These are phyloP conservation scores for Withania somnifera DNA, from an alignment of 305 asterid genomes.

Conservation along the genomic window DNA sequence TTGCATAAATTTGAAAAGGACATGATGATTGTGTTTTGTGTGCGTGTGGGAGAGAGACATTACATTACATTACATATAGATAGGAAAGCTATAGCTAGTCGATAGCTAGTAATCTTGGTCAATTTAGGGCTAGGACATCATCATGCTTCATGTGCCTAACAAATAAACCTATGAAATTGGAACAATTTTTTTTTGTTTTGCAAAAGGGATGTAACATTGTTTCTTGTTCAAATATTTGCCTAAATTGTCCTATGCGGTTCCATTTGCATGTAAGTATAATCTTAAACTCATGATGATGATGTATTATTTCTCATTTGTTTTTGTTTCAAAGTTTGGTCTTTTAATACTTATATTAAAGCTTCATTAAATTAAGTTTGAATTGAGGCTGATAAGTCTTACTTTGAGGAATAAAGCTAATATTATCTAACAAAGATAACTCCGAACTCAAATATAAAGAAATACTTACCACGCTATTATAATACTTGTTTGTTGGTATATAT, in stretches of 20 bases:
- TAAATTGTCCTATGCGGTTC: background rate
- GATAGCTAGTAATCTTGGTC: background rate
- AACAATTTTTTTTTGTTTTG: background rate
- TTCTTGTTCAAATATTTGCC: background rate
- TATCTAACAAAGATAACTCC: too few species aligned
- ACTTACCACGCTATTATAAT: too few species aligned
- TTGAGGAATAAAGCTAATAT: too few species aligned
- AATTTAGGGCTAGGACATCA: background rate
- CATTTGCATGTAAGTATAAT: background rate
- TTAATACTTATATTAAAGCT: too few species aligned
- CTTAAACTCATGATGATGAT: background rate
- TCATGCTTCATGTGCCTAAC: constrained; percentile 3
- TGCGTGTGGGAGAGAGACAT: background rate
- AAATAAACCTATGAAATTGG: background rate
- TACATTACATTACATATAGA: background rate
- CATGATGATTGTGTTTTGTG: background rate
- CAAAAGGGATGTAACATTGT: background rate
- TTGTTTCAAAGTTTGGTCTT: too few species aligned
- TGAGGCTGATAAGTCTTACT: too few species aligned
- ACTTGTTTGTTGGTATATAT: too few species aligned
- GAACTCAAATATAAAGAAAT: too few species aligned
- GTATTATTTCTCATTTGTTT: too few species aligned
- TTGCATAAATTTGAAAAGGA: background rate
- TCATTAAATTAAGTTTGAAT: too few species aligned
- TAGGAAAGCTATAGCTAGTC: background rate